Evolutionary conservation across 768 basidiomycete species (phyloP).

Genomic region (Termitomyces sp.): DNA sequence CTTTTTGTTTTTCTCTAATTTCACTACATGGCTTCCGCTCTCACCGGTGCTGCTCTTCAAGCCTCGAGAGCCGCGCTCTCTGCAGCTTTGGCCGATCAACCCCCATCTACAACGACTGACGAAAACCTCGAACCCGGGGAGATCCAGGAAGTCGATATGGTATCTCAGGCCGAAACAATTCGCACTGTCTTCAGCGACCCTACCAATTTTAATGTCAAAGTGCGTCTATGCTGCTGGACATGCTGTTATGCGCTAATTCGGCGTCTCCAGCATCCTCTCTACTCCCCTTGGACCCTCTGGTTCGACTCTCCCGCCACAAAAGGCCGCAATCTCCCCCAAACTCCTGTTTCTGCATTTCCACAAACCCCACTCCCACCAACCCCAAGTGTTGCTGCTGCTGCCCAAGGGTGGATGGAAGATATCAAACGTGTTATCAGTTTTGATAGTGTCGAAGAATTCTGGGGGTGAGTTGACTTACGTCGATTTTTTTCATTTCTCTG

Average conservation of each 20-base stretch:
- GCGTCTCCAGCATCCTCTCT: slow-evolving; percentile 75
- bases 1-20: background rate
- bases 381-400: slow-evolving; percentile 67
- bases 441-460: slow-evolving; percentile 98
- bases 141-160: slow-evolving; percentile 83
- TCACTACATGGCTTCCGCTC: slow-evolving; percentile 36
- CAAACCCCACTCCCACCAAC: slow-evolving; percentile 72
- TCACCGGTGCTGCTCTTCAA: slow-evolving; percentile 63
- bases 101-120: slow-evolving; percentile 23
- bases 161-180: slow-evolving; percentile 75
- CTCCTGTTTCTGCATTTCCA: slow-evolving; percentile 71
- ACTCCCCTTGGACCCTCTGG: slow-evolving; percentile 95
- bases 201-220: slow-evolving; percentile 95
- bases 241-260: background rate
- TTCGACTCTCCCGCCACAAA: slow-evolving; percentile 95
- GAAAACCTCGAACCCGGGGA: slow-evolving; percentile 68
- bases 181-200: slow-evolving; percentile 93
- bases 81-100: slow-evolving; percentile 59
- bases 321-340: slow-evolving; percentile 82
- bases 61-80: slow-evolving; percentile 76
- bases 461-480: slow-evolving; percentile 61
- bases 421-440: slow-evolving; percentile 95
- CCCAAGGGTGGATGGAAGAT: slow-evolving; percentile 97
- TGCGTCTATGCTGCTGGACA: slow-evolving; percentile 22
- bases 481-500: slow-evolving; percentile 2